These are phyloP conservation scores for Albophoma yamanashiensis DNA, from an alignment of 2,329 filamentous ascomycete genomes.

Conservation along the genomic window DNA sequence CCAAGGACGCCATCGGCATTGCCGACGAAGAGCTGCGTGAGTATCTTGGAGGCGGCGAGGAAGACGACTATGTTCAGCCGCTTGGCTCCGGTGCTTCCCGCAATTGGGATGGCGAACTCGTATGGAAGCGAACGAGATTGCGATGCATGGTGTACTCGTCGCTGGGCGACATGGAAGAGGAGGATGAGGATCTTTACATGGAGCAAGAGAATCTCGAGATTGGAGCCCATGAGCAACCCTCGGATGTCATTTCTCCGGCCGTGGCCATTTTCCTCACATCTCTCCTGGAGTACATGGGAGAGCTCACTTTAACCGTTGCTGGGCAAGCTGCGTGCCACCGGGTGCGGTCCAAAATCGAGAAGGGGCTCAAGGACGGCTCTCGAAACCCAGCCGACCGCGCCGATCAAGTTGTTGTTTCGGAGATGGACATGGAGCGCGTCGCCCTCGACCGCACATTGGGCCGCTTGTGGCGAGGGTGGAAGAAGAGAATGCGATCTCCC, in stretches of 20 bases:
- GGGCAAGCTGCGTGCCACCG: conserved; percentile 74
- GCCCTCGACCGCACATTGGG: conserved; percentile 83
- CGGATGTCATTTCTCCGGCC: conserved; percentile 71
- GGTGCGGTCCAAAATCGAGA: conserved; percentile 46
- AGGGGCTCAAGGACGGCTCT: conserved; percentile 43
- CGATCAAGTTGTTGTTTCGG: conserved; percentile 72
- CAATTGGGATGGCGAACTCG: conserved; percentile 81
- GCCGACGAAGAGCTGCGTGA: conserved; percentile 82
- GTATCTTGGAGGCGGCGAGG: conserved; percentile 69
- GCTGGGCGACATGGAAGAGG: conserved; percentile 92
- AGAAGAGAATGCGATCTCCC: conserved; percentile 65
- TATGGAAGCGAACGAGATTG: conserved; percentile 87
- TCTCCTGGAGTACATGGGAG: conserved; percentile 86
- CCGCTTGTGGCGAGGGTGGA: conserved; percentile 88
- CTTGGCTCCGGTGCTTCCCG: conserved; percentile 35
- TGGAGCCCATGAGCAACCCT: conserved; percentile 43
- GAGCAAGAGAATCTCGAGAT: conserved; percentile 64
- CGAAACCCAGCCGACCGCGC: conserved; percentile 36
- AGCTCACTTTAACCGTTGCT: conserved; percentile 79
- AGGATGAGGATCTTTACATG: conserved; percentile 86
- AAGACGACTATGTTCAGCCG: conserved; percentile 57
- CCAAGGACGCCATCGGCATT: conserved; percentile 70
- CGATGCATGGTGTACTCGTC: conserved; percentile 98
- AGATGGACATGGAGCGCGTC: conserved; percentile 85
- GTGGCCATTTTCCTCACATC: conserved; percentile 95